These are phyloP conservation scores for Podaxis sp. DNA, from an alignment of 768 basidiomycete species.

Conservation along the genomic window DNA sequence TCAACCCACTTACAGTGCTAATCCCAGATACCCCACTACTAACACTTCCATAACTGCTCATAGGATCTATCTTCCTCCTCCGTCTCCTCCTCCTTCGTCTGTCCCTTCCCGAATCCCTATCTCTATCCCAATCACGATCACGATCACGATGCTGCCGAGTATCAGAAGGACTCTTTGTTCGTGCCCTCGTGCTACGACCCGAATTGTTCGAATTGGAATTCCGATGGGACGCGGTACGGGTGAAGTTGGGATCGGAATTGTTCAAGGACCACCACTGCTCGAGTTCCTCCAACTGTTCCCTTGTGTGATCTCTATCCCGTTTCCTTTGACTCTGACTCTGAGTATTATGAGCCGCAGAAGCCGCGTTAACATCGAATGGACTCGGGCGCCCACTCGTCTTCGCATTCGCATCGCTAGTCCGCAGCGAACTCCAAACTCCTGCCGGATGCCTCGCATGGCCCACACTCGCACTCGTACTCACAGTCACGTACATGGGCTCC, in stretches of 20 bases:
- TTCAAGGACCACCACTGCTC: background rate
- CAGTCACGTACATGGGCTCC: background rate
- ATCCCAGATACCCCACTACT: background rate
- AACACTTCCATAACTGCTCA: slow-evolving; percentile 2
- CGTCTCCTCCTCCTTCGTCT: background rate
- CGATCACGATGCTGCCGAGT: background rate
- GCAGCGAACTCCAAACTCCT: background rate
- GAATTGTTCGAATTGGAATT: too few relatives aligned
- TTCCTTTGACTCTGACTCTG: background rate
- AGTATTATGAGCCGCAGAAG: background rate
- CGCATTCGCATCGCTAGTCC: background rate
- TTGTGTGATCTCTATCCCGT: background rate
- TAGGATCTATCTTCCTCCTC: background rate
- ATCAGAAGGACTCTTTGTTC: background rate
- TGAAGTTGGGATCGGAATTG: background rate
- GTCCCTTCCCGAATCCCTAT: background rate
- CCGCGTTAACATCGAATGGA: background rate
- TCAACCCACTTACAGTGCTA: background rate
- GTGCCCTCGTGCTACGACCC: too few relatives aligned
- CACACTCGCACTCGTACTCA: background rate
- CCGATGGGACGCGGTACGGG: too few relatives aligned
- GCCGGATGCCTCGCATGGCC: background rate
- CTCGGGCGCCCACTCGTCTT: background rate
- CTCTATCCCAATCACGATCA: background rate
- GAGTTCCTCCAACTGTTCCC: background rate